Evolutionary conservation across 2,329 filamentous ascomycete species (phyloP).

Genomic region (Cytospora piceicola): DNA sequence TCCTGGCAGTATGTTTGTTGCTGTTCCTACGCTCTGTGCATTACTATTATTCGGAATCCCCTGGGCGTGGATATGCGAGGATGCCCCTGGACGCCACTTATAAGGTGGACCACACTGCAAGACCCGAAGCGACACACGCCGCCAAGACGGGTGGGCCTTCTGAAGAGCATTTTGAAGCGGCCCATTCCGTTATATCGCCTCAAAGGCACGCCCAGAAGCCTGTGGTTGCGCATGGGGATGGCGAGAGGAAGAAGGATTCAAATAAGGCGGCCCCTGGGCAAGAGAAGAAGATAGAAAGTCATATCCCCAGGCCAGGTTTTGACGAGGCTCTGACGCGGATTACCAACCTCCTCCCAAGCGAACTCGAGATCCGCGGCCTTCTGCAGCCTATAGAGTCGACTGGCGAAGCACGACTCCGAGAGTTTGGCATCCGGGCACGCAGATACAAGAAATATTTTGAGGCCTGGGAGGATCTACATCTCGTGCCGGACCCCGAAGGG

Average conservation of each 20-base stretch:
- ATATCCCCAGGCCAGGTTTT: constrained; percentile 28
- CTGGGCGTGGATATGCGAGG: neutral
- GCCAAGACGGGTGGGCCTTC: neutral
- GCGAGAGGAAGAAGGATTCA: neutral
- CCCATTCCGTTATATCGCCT: neutral
- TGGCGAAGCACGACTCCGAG: constrained; percentile 44
- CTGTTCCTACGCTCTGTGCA: constrained; percentile 5
- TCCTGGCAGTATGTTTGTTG: constrained; percentile 8
- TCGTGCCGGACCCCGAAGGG: constrained; percentile 39
- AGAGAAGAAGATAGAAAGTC: neutral
- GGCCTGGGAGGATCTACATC: constrained; percentile 45
- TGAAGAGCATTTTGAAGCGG: neutral
- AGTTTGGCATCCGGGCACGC: constrained; percentile 45
- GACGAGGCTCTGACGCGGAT: constrained; percentile 35
- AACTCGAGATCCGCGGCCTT: constrained; percentile 41
- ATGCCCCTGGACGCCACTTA: neutral
- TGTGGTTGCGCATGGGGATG: neutral
- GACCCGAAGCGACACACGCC: constrained; percentile 1
- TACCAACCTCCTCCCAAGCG: constrained; percentile 39
- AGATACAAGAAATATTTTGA: constrained; percentile 45
- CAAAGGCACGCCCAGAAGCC: neutral
- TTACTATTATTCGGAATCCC: neutral
- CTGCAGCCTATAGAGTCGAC: constrained; percentile 43
- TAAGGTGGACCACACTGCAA: neutral
- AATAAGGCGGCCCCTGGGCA: neutral